Conservation (phyloP, 441 rosid species). For the Syzygium syzygioides region DNA sequence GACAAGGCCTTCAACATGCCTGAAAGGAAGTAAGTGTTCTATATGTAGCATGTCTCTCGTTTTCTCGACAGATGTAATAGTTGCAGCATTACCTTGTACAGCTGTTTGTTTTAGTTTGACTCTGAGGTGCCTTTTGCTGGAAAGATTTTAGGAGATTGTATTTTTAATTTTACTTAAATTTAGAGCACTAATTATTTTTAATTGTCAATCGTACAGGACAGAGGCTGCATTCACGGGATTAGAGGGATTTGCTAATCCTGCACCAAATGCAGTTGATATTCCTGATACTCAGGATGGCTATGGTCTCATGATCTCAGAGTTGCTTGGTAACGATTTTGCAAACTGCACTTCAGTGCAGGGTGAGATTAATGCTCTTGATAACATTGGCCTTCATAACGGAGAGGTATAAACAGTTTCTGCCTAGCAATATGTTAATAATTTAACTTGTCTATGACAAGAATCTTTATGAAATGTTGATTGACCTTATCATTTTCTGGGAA, state of each 20-base stretch:
- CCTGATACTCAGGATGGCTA: slow-evolving; percentile 14
- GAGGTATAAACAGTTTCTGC: not conserved
- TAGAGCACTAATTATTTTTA: not conserved
- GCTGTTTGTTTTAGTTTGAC: not conserved
- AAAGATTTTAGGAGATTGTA: not conserved
- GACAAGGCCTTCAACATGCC: slow-evolving; percentile 42
- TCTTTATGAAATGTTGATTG: not conserved
- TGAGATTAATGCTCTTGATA: slow-evolving; percentile 11
- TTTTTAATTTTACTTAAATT: not conserved
- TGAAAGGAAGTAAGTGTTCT: slow-evolving; percentile 50
- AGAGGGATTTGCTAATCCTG: slow-evolving; percentile 8
- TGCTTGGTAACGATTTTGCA: slow-evolving; percentile 5
- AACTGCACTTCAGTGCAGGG: slow-evolving; percentile 2
- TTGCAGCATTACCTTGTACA: not conserved
- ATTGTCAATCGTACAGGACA: not conserved
- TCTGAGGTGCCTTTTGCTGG: not conserved
- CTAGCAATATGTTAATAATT: not conserved
- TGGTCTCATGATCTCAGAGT: slow-evolving; percentile 11
- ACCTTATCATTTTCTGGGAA: not conserved
- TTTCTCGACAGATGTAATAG: not conserved
- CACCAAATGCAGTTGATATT: slow-evolving; percentile 7
- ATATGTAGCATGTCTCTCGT: not conserved
- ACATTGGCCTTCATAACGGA: not conserved
- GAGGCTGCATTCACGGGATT: slow-evolving; percentile 7
- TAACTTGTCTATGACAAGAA: not conserved